Percentiles rank a stretch among this genome's conserved stretches.
These are phyloP conservation scores for Epichloe baconii DNA, from an alignment of 2,329 filamentous ascomycete species.

Conservation along the genomic window DNA sequence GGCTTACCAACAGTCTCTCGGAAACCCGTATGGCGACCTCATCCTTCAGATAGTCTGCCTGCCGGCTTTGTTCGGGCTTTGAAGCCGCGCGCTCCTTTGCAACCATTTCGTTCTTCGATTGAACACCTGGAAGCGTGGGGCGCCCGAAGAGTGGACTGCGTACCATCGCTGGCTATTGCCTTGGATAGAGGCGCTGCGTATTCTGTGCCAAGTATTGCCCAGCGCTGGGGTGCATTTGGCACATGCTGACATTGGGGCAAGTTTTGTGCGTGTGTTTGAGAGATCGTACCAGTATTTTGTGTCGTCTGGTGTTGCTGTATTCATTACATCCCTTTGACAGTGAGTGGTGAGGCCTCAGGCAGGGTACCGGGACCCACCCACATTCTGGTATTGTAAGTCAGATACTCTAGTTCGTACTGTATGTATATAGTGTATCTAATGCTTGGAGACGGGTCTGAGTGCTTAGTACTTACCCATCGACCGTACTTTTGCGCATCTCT, in stretches of 20 bases:
- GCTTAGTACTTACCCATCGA: too few relatives aligned
- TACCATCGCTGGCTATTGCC: conserved; percentile 40
- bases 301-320: too few relatives aligned
- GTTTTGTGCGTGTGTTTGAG: background rate
- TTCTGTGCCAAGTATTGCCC: conserved; percentile 14
- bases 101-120: conserved; percentile 77
- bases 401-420: too few relatives aligned
- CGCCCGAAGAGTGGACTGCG: conserved; percentile 65
- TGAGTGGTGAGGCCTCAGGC: too few relatives aligned
- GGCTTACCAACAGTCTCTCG: conserved; percentile 63
- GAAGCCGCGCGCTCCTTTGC: conserved; percentile 73
- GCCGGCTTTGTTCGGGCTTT: conserved; percentile 56
- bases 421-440: too few relatives aligned
- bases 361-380: too few relatives aligned
- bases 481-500: too few relatives aligned
- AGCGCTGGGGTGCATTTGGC: conserved; percentile 12
- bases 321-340: too few relatives aligned
- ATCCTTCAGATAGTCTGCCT: conserved; percentile 86
- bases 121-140: conserved; percentile 79
- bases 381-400: too few relatives aligned
- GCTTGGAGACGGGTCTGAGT: too few relatives aligned
- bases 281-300: background rate
- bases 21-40: conserved; percentile 77
- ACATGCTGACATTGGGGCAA: conserved; percentile 19
- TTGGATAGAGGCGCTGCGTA: conserved; percentile 8